Percentiles rank a stretch among this genome's conserved stretches.
Conservation (phyloP, 768 basidiomycete genomes). For the Termitomyces sp. region DNA sequence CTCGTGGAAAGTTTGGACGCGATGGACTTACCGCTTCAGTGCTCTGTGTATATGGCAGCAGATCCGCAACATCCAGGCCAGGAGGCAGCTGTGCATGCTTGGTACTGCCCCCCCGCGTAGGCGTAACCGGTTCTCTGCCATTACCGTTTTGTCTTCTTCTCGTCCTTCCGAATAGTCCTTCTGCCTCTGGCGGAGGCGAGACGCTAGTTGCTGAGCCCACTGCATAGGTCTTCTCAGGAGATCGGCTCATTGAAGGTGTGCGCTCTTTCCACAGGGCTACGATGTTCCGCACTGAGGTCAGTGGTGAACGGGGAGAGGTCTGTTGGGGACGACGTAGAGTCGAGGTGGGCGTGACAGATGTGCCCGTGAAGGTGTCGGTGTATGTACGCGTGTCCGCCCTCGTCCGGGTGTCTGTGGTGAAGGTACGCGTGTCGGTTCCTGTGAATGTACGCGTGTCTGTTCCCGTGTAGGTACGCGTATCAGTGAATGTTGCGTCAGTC, state of each 20-base stretch:
- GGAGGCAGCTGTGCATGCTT: slow-evolving; percentile 37
- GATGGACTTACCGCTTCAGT: slow-evolving; percentile 42
- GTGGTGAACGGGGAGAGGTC: slow-evolving; percentile 65
- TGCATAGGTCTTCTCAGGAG: slow-evolving; percentile 33
- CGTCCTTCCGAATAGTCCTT: slow-evolving; percentile 54
- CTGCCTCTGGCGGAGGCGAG: slow-evolving; percentile 36
- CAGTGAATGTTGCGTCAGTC: slow-evolving; percentile 20
- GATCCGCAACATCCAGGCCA: slow-evolving; percentile 43
- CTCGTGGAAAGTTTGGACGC: background rate
- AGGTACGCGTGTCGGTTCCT: slow-evolving; percentile 29
- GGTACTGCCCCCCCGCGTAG: slow-evolving; percentile 25
- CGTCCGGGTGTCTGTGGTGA: slow-evolving; percentile 9
- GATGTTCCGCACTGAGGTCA: slow-evolving; percentile 74
- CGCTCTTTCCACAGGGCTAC: slow-evolving; percentile 81
- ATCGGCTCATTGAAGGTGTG: slow-evolving; percentile 49
- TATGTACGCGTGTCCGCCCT: slow-evolving; percentile 19
- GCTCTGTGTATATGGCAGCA: slow-evolving; percentile 48
- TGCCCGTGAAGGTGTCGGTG: slow-evolving; percentile 36
- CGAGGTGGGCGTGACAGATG: slow-evolving; percentile 46
- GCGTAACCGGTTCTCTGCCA: slow-evolving; percentile 22
- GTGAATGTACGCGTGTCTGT: slow-evolving; percentile 28
- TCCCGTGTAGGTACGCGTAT: slow-evolving; percentile 5
- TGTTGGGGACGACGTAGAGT: slow-evolving; percentile 58
- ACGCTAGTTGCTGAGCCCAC: slow-evolving; percentile 36
- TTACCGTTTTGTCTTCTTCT: slow-evolving; percentile 34